Conservation (phyloP, 768 basidiomycete species). For the Rhodosporidiobolus sp. region DNA sequence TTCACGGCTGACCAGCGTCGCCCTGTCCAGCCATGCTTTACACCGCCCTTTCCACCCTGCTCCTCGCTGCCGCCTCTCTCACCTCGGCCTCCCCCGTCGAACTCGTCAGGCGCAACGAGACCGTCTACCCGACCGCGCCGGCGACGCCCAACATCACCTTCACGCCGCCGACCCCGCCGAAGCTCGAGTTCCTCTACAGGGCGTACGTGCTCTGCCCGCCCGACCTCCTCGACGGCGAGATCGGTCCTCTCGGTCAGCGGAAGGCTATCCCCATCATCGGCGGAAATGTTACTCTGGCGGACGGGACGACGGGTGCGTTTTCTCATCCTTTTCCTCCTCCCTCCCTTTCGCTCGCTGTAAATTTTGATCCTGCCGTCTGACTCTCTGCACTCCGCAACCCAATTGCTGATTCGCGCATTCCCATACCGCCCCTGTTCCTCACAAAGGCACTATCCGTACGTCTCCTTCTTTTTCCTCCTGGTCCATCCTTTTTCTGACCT, state of each 20-base stretch:
- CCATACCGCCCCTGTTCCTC: too few species aligned
- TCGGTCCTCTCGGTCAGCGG: constrained; percentile 12
- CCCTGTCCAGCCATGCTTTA: not conserved
- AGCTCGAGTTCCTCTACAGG: constrained; percentile 19
- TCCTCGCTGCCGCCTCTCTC: not conserved
- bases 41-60: not conserved
- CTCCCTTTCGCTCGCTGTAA: too few species aligned
- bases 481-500: not conserved
- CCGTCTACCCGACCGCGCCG: not conserved
- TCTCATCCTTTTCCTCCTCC: not conserved
- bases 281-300: not conserved
- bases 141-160: not conserved
- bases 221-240: not conserved
- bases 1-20: too few species aligned
- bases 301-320: constrained; percentile 3
- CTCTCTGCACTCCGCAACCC: too few species aligned
- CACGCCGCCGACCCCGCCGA: constrained; percentile 12
- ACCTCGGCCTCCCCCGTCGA: not conserved
- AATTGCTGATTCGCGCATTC: too few species aligned
- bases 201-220: constrained; percentile 6
- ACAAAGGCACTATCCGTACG: too few species aligned
- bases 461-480: not conserved
- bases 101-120: not conserved
- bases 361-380: too few species aligned
- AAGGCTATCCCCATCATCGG: constrained; percentile 26